Evolutionary conservation across 2,329 filamentous ascomycete genomes (phyloP).

Genomic region (Xylaria hypoxylon): DNA sequence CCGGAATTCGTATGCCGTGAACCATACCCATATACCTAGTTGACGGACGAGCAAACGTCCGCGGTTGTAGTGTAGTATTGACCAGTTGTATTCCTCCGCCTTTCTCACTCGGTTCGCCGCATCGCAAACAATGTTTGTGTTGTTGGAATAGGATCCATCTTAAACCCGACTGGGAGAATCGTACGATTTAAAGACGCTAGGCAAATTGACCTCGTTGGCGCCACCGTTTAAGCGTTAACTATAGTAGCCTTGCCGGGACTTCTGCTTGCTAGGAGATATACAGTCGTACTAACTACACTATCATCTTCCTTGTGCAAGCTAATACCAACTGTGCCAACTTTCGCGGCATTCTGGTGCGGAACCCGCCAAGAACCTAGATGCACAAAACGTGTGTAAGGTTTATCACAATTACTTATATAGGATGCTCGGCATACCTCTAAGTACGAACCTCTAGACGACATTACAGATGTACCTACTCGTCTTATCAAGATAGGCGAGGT

Average conservation of each 20-base stretch:
- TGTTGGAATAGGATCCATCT: neutral
- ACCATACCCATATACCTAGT: no score
- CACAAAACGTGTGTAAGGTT: neutral
- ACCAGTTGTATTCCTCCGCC: neutral
- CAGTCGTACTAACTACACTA: no score
- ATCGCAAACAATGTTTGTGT: neutral
- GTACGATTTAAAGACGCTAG: conserved; percentile 14
- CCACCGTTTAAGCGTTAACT: neutral
- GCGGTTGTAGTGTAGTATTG: neutral
- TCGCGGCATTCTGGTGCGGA: conserved; percentile 12
- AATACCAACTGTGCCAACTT: neutral
- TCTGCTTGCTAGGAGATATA: no score
- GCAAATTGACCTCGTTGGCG: neutral
- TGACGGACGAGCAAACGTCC: no score
- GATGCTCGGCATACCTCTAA: neutral
- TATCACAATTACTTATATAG: neutral
- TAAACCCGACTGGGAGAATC: conserved; percentile 7
- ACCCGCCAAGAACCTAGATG: conserved; percentile 9
- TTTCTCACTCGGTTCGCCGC: neutral
- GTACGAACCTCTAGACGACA: no score
- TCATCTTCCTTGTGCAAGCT: no score
- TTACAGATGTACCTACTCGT: neutral
- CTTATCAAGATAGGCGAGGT: neutral
- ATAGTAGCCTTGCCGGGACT: neutral
- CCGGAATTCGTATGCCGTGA: no score